A percentile compares a stretch with the other conserved stretches of the same genome.
These are phyloP conservation scores for Curvularia lunata DNA, from an alignment of 2,329 filamentous ascomycete genomes.

Conservation along the genomic window DNA sequence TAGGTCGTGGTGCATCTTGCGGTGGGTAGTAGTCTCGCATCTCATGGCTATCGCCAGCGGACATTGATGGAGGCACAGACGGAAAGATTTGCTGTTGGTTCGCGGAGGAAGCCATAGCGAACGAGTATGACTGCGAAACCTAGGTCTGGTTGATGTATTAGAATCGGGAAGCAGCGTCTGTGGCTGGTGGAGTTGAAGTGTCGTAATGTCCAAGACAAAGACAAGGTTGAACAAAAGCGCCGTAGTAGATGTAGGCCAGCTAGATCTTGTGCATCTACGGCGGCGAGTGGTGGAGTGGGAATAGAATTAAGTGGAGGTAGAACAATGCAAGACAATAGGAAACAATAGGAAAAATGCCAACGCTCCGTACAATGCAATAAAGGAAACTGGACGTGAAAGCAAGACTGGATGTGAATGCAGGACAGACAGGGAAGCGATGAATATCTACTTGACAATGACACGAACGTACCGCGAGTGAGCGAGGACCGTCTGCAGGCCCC, in stretches of 20 bases:
- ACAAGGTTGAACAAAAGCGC: slow-evolving; percentile 4
- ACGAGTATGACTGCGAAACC: slow-evolving; percentile 36
- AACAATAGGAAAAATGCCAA: slow-evolving; percentile 33
- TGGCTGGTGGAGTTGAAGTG: neutral
- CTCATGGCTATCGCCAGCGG: slow-evolving; percentile 65
- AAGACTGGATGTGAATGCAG: slow-evolving; percentile 24
- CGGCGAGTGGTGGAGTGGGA: slow-evolving; percentile 5
- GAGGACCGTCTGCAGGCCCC: slow-evolving; percentile 47
- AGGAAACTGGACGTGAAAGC: slow-evolving; percentile 34
- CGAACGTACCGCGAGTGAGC: slow-evolving; percentile 51
- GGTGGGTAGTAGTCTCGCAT: slow-evolving; percentile 65
- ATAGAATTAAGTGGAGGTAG: slow-evolving; percentile 29
- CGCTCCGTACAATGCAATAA: slow-evolving; percentile 49
- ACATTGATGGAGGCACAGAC: slow-evolving; percentile 63
- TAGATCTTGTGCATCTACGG: slow-evolving; percentile 34
- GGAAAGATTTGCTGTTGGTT: slow-evolving; percentile 62
- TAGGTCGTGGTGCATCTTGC: slow-evolving; percentile 62
- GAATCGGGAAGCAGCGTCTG: slow-evolving; percentile 20
- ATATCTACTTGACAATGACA: slow-evolving; percentile 38
- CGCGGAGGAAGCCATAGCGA: slow-evolving; percentile 57
- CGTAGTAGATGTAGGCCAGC: slow-evolving; percentile 26
- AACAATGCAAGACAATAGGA: slow-evolving; percentile 21
- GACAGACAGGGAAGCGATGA: slow-evolving; percentile 24
- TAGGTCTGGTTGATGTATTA: slow-evolving; percentile 44
- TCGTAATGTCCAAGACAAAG: neutral